Evolutionary conservation across 805 yeast species (phyloP).

Genomic region (Cyberlindnera mrakii): DNA sequence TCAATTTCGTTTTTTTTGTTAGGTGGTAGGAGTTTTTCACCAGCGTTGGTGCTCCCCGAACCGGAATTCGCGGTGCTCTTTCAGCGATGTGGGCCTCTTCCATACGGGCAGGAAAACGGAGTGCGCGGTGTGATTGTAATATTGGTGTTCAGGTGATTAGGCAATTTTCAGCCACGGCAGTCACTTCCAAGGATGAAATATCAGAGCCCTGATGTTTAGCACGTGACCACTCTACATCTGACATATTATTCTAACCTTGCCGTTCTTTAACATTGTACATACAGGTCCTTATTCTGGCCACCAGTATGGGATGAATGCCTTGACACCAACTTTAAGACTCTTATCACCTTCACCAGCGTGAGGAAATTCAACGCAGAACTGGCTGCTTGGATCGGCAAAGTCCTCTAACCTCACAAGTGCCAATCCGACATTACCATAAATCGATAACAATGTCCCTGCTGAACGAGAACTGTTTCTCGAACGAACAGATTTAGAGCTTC

Average conservation of each 20-base stretch:
- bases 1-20: constrained; percentile 1
- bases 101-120: no score
- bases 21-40: constrained; percentile 2
- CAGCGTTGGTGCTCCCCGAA: neutral
- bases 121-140: no score
- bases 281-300: constrained; percentile 44
- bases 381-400: constrained; percentile 30
- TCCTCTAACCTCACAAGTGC: constrained; percentile 50
- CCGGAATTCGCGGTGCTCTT: no score
- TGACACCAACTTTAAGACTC: constrained; percentile 33
- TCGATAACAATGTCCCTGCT: constrained; percentile 56
- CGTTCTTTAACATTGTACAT: neutral
- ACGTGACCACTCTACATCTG: no score
- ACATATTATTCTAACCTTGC: no score
- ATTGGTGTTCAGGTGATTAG: constrained; percentile 6
- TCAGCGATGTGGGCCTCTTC: no score
- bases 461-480: constrained; percentile 15
- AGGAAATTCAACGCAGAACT: constrained; percentile 25
- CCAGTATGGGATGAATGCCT: constrained; percentile 64
- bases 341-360: constrained; percentile 18
- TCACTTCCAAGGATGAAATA: neutral
- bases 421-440: constrained; percentile 57
- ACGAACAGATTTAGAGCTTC: constrained; percentile 3
- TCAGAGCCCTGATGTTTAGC: no score
- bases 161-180: neutral